phyloP scores from a whole-genome alignment of 495 filamentous ascomycete species.

The Choiromyces venosus region DNA sequence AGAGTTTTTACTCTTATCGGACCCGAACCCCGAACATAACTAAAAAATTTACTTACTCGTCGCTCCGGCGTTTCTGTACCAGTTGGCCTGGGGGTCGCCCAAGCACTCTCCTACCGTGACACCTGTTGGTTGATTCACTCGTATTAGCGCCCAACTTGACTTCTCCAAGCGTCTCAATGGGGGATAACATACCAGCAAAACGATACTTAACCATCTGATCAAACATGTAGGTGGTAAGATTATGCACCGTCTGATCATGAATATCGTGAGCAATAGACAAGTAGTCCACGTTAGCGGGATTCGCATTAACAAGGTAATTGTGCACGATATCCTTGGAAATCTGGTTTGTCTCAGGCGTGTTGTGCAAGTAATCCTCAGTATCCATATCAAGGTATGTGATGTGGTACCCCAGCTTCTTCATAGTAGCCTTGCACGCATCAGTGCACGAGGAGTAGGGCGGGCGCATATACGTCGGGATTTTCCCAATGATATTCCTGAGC shows the following conservation, averaged over 20 bases:
- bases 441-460: constrained; percentile 63
- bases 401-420: constrained; percentile 59
- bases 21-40: not conserved
- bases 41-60: not conserved
- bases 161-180: not conserved
- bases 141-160: constrained; percentile 7
- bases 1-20: not conserved
- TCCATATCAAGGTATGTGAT: constrained; percentile 61
- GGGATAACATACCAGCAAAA: constrained; percentile 40
- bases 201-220: constrained; percentile 50
- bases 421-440: constrained; percentile 46
- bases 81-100: constrained; percentile 43
- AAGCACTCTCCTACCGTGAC: constrained; percentile 48
- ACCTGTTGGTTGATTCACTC: constrained; percentile 21
- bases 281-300: constrained; percentile 36
- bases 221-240: constrained; percentile 61
- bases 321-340: constrained; percentile 55
- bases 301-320: constrained; percentile 20
- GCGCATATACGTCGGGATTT: constrained; percentile 71
- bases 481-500: constrained; percentile 61
- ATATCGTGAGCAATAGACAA: constrained; percentile 57
- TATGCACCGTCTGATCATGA: constrained; percentile 61
- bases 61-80: constrained; percentile 43
- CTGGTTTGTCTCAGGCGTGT: constrained; percentile 52
- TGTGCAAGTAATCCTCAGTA: constrained; percentile 61